Conservation (phyloP, 306 rosid genomes). For the Trichosanthes truncata region DNA sequence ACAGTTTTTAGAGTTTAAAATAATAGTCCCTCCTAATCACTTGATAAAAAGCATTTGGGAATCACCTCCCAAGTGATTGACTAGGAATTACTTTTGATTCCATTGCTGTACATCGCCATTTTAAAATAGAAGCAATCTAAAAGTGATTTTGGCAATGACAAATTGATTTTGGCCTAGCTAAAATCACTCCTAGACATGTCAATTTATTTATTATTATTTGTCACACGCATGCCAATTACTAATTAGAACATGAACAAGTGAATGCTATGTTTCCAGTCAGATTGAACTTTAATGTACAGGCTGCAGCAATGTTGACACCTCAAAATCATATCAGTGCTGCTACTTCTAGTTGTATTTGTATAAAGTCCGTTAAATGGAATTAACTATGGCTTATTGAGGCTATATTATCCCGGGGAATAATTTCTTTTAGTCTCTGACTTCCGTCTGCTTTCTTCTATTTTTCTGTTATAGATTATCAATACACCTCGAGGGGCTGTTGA, state of each 20-base stretch:
- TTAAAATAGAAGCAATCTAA: not conserved
- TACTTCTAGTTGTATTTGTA: not conserved
- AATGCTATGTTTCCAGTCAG: not conserved
- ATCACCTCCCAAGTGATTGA: too few species aligned
- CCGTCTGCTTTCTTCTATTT: constrained; percentile 6
- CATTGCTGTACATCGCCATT: not conserved
- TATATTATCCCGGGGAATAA: not conserved
- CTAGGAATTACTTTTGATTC: too few species aligned
- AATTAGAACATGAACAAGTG: not conserved
- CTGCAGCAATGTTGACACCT: not conserved
- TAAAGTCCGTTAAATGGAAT: not conserved
- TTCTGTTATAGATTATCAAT: constrained; percentile 56
- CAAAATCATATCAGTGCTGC: not conserved
- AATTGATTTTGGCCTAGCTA: not conserved
- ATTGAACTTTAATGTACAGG: not conserved
- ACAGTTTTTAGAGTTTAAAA: too few species aligned
- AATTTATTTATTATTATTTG: too few species aligned
- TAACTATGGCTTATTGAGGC: not conserved
- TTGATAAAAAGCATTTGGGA: too few species aligned
- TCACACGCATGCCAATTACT: not conserved
- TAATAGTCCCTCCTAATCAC: too few species aligned
- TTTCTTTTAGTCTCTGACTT: not conserved
- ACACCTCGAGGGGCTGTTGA: constrained; percentile 81
- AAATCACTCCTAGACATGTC: not conserved
- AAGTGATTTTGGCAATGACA: not conserved